Conservation (phyloP, 2,329 filamentous ascomycete species). For the Nemania serpens region DNA sequence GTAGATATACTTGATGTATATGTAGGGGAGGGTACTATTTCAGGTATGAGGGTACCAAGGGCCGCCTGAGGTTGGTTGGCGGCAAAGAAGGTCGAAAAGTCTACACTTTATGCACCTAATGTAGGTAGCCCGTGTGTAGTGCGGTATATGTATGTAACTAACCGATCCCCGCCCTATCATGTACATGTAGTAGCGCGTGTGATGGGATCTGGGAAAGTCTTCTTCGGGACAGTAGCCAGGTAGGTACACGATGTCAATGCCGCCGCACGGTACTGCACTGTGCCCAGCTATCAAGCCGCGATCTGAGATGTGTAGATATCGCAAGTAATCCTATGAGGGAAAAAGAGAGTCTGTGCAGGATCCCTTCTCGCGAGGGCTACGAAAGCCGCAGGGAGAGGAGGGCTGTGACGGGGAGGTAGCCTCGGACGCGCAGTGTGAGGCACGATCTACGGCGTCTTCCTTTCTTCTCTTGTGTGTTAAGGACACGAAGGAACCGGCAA, state of each 20-base stretch:
- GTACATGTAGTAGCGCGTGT: too few species aligned
- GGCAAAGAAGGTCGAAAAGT: neutral
- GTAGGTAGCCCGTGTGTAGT: conserved; percentile 3
- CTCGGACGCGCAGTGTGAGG: conserved; percentile 27
- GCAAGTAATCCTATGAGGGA: neutral
- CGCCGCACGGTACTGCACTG: too few species aligned
- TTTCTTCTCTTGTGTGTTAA: conserved; percentile 29
- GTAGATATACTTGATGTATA: neutral
- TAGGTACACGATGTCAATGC: neutral
- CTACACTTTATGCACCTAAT: neutral
- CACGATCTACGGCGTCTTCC: conserved; percentile 31
- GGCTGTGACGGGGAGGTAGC: conserved; percentile 23
- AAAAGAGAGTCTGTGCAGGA: neutral
- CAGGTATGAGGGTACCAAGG: neutral
- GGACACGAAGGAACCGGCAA: conserved; percentile 29
- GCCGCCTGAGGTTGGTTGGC: too few species aligned
- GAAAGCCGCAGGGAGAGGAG: conserved; percentile 28
- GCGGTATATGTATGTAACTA: conserved; percentile 22
- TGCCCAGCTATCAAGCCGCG: neutral
- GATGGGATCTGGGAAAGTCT: too few species aligned
- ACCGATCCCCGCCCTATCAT: conserved; percentile 6
- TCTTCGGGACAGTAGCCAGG: neutral
- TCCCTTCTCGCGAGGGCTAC: conserved; percentile 22
- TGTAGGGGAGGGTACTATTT: neutral
- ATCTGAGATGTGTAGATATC: neutral